Evolutionary conservation across 2,329 filamentous ascomycete genomes (phyloP), one percentile per base, ranked within the genome.

Genomic region (Aspergillus phoenicis): DNA sequence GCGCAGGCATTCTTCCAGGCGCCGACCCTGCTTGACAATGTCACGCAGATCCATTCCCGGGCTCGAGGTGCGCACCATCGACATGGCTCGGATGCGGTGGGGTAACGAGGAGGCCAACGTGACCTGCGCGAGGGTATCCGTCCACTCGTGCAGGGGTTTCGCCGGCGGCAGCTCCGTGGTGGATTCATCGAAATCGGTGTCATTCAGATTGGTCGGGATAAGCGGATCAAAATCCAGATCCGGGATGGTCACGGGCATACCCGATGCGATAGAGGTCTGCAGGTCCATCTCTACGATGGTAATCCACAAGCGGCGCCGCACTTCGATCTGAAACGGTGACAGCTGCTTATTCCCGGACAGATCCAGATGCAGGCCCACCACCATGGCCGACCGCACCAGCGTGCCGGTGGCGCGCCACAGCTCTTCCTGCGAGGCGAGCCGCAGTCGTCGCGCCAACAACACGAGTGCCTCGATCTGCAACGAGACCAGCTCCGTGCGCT

Each of bases 201-300:
- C 79, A 4, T 69, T 60, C 2, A 81, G 65, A 62, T 81, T 82
- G 2, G 71, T 66, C 4, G 79, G 79, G 47, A 74, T 70, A 17
- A 71, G 67, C 3, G 72, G 74, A 57, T 78, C 76, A 59, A 73
- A 73, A 61, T 78, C 73, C 10, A 69, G 63, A 4, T 73, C 68
- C 30, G 75, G 74, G 30, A 75, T 74, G 68, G 77, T 75, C 4
- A 75, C 66, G 4, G 78, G 78, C 58, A 80, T 64, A 1, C 78
- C 78, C 1, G 76, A 64, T 33, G 75, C 69, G 4, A 74, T 71
- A 0, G 78, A 79, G 1, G 74, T 65, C 30, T 79, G 71, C 2
- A 84, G 74, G 68, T 87, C 84, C 30, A 80, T 64, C 56, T 81
- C 79, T 4, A 78, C 60, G 5, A 77, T 73, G 24, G 77, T 67